Evolutionary conservation across 805 yeast species (phyloP).

Genomic region (Wickerhamiella lipophila): DNA sequence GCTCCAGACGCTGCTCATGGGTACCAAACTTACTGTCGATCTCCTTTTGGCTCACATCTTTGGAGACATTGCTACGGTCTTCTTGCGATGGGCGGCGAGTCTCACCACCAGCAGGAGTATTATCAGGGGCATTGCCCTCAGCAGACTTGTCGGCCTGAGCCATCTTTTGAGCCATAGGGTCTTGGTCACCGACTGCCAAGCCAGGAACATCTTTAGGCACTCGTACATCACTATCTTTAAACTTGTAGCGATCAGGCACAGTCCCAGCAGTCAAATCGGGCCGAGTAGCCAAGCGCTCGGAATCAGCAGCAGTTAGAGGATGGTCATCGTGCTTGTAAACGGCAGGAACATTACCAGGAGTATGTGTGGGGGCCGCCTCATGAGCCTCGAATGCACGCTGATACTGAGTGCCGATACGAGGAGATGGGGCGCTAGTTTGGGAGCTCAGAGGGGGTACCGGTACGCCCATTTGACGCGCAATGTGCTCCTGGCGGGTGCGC

Average conservation of each 20-base stretch:
- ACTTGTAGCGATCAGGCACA: slow-evolving; percentile 9
- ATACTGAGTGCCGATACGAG: slow-evolving; percentile 10
- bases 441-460: background rate
- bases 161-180: slow-evolving; percentile 5
- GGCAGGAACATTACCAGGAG: slow-evolving; percentile 7
- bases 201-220: slow-evolving; percentile 22
- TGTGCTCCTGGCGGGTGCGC: slow-evolving; percentile 11
- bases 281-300: slow-evolving; percentile 2
- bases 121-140: background rate
- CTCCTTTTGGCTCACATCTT: slow-evolving; percentile 12
- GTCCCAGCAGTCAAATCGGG: background rate
- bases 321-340: background rate
- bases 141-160: slow-evolving; percentile 1
- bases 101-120: slow-evolving; percentile 6
- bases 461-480: slow-evolving; percentile 12
- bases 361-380: slow-evolving; percentile 5
- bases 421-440: slow-evolving; percentile 9
- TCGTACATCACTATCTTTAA: slow-evolving; percentile 9
- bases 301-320: background rate
- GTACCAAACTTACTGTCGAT: slow-evolving; percentile 16
- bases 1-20: slow-evolving; percentile 25
- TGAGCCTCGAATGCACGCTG: slow-evolving; percentile 10
- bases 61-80: slow-evolving; percentile 6
- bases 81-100: slow-evolving; percentile 9
- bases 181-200: slow-evolving; percentile 17